These are phyloP conservation scores for Cyclaneusma minus DNA, from an alignment of 2,329 filamentous ascomycete genomes.

Conservation along the genomic window DNA sequence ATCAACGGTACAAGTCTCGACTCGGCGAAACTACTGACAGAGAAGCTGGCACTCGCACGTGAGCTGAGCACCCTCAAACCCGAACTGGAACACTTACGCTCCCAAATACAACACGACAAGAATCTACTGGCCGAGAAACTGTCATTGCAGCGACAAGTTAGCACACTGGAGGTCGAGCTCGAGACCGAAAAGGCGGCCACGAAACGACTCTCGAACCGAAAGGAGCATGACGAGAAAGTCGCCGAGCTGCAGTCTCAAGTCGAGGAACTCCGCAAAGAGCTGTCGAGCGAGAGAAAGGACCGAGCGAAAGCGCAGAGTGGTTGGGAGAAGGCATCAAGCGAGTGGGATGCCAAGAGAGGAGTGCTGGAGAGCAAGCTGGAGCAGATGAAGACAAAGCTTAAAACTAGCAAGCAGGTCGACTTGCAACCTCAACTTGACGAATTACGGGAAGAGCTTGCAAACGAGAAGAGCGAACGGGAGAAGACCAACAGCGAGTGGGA, in stretches of 20 bases:
- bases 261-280: slow-evolving; percentile 15
- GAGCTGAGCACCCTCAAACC: slow-evolving; percentile 42
- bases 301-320: slow-evolving; percentile 29
- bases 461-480: slow-evolving; percentile 27
- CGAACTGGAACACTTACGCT: slow-evolving; percentile 45
- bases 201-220: slow-evolving; percentile 29
- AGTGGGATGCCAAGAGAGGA: slow-evolving; percentile 45
- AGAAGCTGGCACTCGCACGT: slow-evolving; percentile 44
- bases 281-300: slow-evolving; percentile 27
- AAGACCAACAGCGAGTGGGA: slow-evolving; percentile 29
- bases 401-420: too few species aligned
- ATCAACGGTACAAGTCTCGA: slow-evolving; percentile 53
- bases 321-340: slow-evolving; percentile 37
- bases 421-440: too few species aligned
- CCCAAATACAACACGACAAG: slow-evolving; percentile 45
- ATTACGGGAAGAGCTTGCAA: slow-evolving; percentile 6
- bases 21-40: slow-evolving; percentile 51
- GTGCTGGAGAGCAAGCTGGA: slow-evolving; percentile 57
- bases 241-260: slow-evolving; percentile 18
- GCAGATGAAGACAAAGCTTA: slow-evolving; percentile 45
- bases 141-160: slow-evolving; percentile 62
- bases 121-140: slow-evolving; percentile 64
- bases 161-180: slow-evolving; percentile 62
- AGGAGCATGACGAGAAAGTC: slow-evolving; percentile 18
- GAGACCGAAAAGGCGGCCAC: slow-evolving; percentile 65